These are phyloP conservation scores for Laguncularia racemosa DNA, from an alignment of 345 rosid species.

Conservation along the genomic window DNA sequence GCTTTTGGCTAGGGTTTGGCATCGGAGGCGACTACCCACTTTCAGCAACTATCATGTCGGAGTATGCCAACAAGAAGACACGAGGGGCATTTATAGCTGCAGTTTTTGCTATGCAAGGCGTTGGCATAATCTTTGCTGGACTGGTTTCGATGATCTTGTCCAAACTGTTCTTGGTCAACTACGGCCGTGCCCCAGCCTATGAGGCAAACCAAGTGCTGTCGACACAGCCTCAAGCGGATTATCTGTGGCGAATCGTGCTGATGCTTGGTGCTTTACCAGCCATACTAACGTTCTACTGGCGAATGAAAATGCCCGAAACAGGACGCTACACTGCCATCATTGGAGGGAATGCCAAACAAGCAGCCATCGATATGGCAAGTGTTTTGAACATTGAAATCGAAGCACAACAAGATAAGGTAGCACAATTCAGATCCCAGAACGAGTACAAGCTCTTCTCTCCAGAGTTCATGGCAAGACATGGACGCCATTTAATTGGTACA, in stretches of 20 bases:
- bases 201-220: slow-evolving; percentile 6
- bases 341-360: slow-evolving; percentile 40
- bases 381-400: slow-evolving; percentile 34
- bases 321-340: slow-evolving; percentile 45
- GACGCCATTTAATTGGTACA: slow-evolving; percentile 36
- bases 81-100: slow-evolving; percentile 45
- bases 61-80: slow-evolving; percentile 46
- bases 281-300: slow-evolving; percentile 33
- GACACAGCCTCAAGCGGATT: slow-evolving; percentile 33
- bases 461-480: slow-evolving; percentile 28
- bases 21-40: slow-evolving; percentile 78
- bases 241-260: slow-evolving; percentile 35
- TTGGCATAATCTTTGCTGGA: slow-evolving; percentile 41
- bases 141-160: slow-evolving; percentile 34
- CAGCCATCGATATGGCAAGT: slow-evolving; percentile 37
- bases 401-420: slow-evolving; percentile 21
- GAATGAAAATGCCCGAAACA: slow-evolving; percentile 56
- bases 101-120: slow-evolving; percentile 52
- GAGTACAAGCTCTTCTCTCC: slow-evolving; percentile 19
- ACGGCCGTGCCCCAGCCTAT: neutral
- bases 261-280: slow-evolving; percentile 52
- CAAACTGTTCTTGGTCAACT: slow-evolving; percentile 10
- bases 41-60: slow-evolving; percentile 63
- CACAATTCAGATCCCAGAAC: slow-evolving; percentile 20
- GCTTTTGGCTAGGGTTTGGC: slow-evolving; percentile 77